Evolutionary conservation across 148 eudicot species (phyloP).

Genomic region (Cornus kousa): DNA sequence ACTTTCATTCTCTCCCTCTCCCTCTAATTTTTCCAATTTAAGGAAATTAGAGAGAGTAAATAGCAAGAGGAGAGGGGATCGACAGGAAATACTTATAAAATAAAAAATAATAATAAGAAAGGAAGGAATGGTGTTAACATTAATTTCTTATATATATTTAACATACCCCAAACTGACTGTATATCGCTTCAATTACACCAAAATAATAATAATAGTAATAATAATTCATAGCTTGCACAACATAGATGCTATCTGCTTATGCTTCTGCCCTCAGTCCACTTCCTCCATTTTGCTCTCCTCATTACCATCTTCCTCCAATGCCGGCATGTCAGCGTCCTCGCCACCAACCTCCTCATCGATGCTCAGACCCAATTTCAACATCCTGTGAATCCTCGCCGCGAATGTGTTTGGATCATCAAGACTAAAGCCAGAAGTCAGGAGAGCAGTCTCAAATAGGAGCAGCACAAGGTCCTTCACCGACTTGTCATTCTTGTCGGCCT

Average conservation of each 20-base stretch:
- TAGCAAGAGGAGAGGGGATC: no score
- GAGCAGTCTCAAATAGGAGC: constrained; percentile 80
- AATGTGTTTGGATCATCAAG: constrained; percentile 77
- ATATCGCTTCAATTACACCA: no score
- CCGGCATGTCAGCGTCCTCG: constrained; percentile 69
- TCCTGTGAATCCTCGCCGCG: constrained; percentile 76
- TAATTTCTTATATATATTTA: no score
- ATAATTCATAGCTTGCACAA: no score
- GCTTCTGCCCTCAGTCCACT: constrained; percentile 46
- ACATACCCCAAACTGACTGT: no score
- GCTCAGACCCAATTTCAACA: constrained; percentile 83
- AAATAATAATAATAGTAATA: no score
- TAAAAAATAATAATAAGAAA: no score
- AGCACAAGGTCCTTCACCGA: constrained; percentile 78
- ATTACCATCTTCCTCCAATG: constrained; percentile 64
- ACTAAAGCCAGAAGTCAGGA: constrained; percentile 83
- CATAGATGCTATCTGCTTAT: not conserved
- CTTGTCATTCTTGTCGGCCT: constrained; percentile 90
- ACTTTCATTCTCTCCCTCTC: no score
- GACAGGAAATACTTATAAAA: no score
- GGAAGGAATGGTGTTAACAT: no score
- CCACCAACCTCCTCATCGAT: constrained; percentile 66
- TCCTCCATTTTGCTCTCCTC: constrained; percentile 99
- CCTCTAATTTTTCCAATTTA: no score
- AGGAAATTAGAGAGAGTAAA: no score